Evolutionary conservation across 768 basidiomycete species (phyloP).

Genomic region (Mycena maculata): DNA sequence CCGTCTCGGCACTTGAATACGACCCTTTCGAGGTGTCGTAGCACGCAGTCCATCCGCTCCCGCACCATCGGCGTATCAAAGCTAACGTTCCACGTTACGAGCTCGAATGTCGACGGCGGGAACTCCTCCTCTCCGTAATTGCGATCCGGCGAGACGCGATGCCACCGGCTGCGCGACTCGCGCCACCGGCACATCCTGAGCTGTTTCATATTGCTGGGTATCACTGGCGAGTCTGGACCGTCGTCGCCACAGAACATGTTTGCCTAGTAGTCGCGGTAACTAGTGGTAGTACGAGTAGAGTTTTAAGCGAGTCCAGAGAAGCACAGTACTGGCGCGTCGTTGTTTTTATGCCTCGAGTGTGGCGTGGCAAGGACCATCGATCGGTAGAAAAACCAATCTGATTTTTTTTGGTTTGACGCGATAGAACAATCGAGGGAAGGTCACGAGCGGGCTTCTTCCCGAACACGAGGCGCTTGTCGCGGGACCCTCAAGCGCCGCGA

Average conservation of each 20-base stretch:
- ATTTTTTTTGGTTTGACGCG: slow-evolving; percentile 29
- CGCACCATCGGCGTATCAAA: slow-evolving; percentile 50
- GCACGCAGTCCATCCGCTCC: slow-evolving; percentile 59
- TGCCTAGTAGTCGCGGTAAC: neutral
- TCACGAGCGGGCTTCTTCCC: slow-evolving; percentile 46
- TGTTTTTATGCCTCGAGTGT: slow-evolving; percentile 23
- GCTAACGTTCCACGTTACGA: slow-evolving; percentile 83
- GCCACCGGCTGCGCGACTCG: slow-evolving; percentile 55
- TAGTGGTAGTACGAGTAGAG: slow-evolving; percentile 7
- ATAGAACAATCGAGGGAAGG: slow-evolving; percentile 33
- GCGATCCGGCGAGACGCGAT: slow-evolving; percentile 53
- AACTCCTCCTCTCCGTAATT: slow-evolving; percentile 48
- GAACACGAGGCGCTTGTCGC: slow-evolving; percentile 44
- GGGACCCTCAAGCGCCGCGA: slow-evolving; percentile 25
- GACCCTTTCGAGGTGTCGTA: slow-evolving; percentile 66
- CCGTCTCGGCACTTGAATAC: slow-evolving; percentile 60
- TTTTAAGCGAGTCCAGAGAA: slow-evolving; percentile 18
- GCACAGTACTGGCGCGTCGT: slow-evolving; percentile 18
- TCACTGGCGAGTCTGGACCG: slow-evolving; percentile 33
- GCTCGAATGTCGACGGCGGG: slow-evolving; percentile 58
- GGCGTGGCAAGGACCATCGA: slow-evolving; percentile 30
- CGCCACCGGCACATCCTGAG: slow-evolving; percentile 56
- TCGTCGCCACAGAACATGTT: slow-evolving; percentile 31
- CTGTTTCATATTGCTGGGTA: slow-evolving; percentile 45
- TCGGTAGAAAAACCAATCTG: slow-evolving; percentile 14